Conservation (phyloP, 441 rosid genomes). For the Gossypium davidsonii region DNA sequence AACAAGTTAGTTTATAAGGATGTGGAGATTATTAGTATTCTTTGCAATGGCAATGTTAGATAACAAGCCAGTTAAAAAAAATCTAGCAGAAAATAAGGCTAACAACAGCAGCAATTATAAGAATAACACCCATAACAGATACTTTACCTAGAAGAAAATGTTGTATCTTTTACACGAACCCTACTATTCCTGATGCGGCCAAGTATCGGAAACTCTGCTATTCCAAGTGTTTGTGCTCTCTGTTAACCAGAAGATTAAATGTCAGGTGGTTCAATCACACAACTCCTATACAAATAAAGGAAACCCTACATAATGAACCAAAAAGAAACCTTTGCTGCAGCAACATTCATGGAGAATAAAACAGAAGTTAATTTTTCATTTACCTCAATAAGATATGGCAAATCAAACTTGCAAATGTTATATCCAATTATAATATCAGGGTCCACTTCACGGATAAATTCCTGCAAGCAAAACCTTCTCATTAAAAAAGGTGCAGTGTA, state of each 20-base stretch:
- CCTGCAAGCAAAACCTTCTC: constrained; percentile 48
- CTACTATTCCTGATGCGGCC: constrained; percentile 88
- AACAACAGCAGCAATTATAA: not conserved
- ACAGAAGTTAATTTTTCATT: constrained; percentile 14
- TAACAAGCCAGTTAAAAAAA: not conserved
- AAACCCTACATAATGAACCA: not conserved
- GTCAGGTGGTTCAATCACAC: not conserved
- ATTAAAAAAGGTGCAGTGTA: constrained; percentile 1
- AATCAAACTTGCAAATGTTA: constrained; percentile 96
- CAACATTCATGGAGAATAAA: not conserved
- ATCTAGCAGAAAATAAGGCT: not conserved
- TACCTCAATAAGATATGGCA: constrained; percentile 98
- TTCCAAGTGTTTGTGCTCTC: constrained; percentile 87
- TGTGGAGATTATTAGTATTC: not conserved
- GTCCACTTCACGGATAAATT: constrained; percentile 77
- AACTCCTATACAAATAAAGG: constrained; percentile 14
- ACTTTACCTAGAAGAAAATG: constrained; percentile 84
- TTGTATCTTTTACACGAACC: constrained; percentile 83
- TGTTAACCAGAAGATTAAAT: constrained; percentile 27
- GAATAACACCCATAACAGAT: not conserved
- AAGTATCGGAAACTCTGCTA: constrained; percentile 79
- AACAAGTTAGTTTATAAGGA: not conserved
- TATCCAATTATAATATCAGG: constrained; percentile 98
- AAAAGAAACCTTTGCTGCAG: constrained; percentile 1
- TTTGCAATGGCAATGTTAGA: not conserved